Evolutionary conservation across 306 rosid species (phyloP).

Genomic region (Vigna unguiculata): DNA sequence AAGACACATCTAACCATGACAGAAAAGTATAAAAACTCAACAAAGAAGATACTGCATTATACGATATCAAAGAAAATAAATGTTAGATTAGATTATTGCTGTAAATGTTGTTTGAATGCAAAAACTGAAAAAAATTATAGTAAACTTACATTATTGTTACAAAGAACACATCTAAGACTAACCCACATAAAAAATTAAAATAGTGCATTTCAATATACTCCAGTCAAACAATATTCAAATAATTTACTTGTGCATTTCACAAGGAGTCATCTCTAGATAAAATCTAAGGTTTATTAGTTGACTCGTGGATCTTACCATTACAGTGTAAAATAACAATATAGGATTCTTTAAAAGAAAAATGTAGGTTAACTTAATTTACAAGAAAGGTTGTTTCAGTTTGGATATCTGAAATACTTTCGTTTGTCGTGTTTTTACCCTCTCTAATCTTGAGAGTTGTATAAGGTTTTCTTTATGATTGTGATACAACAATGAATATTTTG

Average conservation of each 20-base stretch:
- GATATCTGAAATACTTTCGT: no score
- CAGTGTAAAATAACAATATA: background rate
- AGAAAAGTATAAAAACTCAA: no score
- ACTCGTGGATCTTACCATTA: background rate
- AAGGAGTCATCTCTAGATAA: no score
- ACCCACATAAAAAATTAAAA: background rate
- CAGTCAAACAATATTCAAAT: background rate
- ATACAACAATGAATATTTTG: background rate
- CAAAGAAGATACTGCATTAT: no score
- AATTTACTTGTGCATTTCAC: background rate
- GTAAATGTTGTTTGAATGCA: no score
- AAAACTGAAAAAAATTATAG: no score
- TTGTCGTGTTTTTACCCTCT: no score
- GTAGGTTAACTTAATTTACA: background rate
- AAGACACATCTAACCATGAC: no score
- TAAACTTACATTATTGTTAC: background rate
- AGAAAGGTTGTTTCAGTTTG: background rate
- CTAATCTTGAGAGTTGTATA: no score
- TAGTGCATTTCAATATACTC: background rate
- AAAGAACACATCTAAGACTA: background rate
- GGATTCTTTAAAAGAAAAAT: background rate
- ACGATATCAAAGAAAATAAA: no score
- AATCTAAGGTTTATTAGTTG: background rate
- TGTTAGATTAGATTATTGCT: no score
- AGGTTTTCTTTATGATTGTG: background rate